Percentiles rank a stretch among this genome's conserved stretches.
phyloP scores from a whole-genome alignment of 176 grass and related monocot species.

The Alopecurus myosuroides region DNA sequence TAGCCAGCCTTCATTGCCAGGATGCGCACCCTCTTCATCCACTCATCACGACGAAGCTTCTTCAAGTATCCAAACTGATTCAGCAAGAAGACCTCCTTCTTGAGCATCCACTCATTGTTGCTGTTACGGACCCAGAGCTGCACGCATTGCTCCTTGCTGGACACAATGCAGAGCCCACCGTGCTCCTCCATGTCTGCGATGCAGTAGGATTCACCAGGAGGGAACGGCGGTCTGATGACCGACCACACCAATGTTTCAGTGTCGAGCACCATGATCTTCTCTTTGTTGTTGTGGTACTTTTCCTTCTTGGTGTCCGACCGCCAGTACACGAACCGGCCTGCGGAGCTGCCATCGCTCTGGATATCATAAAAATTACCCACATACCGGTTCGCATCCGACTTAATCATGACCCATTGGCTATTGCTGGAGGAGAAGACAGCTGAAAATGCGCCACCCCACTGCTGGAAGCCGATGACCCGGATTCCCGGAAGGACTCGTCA shows the following conservation, averaged over 20 bases:
- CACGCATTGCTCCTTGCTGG: slow-evolving; percentile 17
- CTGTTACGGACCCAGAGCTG: slow-evolving; percentile 21
- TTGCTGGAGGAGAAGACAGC: slow-evolving; percentile 12
- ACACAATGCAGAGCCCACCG: slow-evolving; percentile 12
- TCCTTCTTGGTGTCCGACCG: neutral
- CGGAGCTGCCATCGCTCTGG: neutral
- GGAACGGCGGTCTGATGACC: neutral
- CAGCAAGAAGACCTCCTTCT: slow-evolving; percentile 11
- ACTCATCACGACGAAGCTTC: slow-evolving; percentile 2
- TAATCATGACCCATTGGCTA: neutral
- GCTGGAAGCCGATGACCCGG: neutral
- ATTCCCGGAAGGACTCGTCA: neutral
- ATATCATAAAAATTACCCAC: neutral
- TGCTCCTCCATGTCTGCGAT: slow-evolving; percentile 12
- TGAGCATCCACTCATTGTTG: slow-evolving; percentile 1
- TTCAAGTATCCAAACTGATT: slow-evolving; percentile 5
- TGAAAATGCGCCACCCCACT: neutral
- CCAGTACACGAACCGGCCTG: slow-evolving; percentile 22
- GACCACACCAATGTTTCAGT: slow-evolving; percentile 13
- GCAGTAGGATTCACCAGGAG: neutral
- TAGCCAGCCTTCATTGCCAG: slow-evolving; percentile 6
- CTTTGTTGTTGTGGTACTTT: neutral
- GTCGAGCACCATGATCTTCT: slow-evolving; percentile 18
- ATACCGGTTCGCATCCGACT: neutral
- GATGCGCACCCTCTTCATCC: slow-evolving; percentile 22